Base-by-base conservation (phyloP, 129 eudicot genomes). In the Heracleum sosnowskyi region DNA sequence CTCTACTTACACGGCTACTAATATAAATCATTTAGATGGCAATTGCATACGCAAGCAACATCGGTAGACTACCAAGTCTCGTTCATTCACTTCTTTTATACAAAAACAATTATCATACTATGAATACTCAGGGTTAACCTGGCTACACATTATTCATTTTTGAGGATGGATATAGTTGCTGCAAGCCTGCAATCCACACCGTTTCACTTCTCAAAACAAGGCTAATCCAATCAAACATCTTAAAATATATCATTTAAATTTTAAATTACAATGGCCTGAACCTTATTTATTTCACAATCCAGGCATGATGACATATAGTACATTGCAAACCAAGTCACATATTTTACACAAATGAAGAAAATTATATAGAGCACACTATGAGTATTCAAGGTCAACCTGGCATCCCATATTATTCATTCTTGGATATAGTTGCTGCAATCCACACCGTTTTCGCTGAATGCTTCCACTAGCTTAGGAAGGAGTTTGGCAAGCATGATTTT, bases 401-500 rank as follows among this genome's bases (percentile, higher is more conserved):
- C 15, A 22, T 72, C 81, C 81, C 35, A 18, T 75, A 2, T 36
- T 45, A 26, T 69, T 64, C 77, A 63, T 29, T 71, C 40, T 79
- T 80, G 46, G 17, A 78, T 7, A 82, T 29, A 77, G 53, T 84
- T 75, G 69, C 88, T 77, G 78, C 97, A 91, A 68, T 91, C 89
- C 34, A 84, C 73, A 31, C 96, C 97, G 78, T 83, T 91, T 11
- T 83, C 83, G 1, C 91, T 80, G 79, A 95, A 91, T 12, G 91
- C 96, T 81, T 91, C 97, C 76, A 91, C 90, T 20, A 95, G 98
- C 85, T 82, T 90, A 47, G 97, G 96, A 37, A 82, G 82, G 73
- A 95, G 92, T 85, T 95, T 95, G 0, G 86, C 81, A 5, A 95
- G 91, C 97, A 95, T 88, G 72, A 95, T 88, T 87, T 88, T 95